Base-by-base conservation (phyloP, 352 stramenopile genomes). In the Aphanomyces euteiches region DNA sequence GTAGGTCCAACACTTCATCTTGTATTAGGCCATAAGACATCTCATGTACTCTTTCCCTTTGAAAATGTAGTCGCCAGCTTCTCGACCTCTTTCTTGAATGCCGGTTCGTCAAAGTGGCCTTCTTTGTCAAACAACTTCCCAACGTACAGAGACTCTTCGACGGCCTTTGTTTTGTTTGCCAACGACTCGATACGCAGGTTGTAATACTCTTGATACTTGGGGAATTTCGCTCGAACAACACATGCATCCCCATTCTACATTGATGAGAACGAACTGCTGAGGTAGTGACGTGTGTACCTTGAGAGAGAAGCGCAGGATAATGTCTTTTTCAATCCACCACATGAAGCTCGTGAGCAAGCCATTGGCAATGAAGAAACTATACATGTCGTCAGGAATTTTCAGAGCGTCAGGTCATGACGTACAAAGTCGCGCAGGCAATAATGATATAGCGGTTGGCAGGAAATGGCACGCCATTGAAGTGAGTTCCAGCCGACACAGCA, bases 61-160 rank as follows among this genome's bases (percentile, higher is more conserved):
- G 90, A 76, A 71, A 90, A 90, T 39, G 80, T 81, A 53, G 78
- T 79, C 53, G 90, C 65, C 47, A 93, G 48, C 1, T 72, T 72
- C 58, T 81, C 80, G 39, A 95, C 76, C 60, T 89, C 78, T 72
- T 91, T 90, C 54, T 76, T 76, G 66, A 95, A 91, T 39, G 72
- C 73, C 10, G 91, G 79, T 72, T 91, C 88, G 78, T 84, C 80
- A 63, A 95, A 95, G 67, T 91, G 90, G 0, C 87, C 87, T 38
- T 95, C 87, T 58, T 85, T 83, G 69, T 95, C 87, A 68, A 95
- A 95, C 75, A 86, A 95, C 56, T 87, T 83, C 34, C 87, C 87
- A 47, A 95, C 74, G 72, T 95, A 93, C 38, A 95, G 70, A 71
- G 93, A 79, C 38, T 79, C 73, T 74, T 89, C 84, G 56, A 74